Evolutionary conservation across 2,329 filamentous ascomycete species (phyloP).

Genomic region (Pseudogymnoascus sp.): DNA sequence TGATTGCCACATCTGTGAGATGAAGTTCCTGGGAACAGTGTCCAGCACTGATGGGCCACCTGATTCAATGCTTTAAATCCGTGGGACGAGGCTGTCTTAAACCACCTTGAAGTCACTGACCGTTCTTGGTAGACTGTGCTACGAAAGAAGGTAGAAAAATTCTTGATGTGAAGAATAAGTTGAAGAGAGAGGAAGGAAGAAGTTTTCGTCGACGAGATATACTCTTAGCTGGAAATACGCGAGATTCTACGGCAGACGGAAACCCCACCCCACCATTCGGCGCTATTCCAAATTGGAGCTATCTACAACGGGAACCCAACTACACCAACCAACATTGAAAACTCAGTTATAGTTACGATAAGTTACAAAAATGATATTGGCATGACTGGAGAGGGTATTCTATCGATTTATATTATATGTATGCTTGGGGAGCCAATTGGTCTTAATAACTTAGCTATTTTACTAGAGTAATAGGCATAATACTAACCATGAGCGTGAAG

Average conservation of each 20-base stretch:
- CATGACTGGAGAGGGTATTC: background rate
- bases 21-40: background rate
- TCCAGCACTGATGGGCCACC: slow-evolving; percentile 7
- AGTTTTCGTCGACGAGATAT: slow-evolving; percentile 6
- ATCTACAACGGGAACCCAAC: background rate
- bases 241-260: slow-evolving; percentile 6
- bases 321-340: background rate
- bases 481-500: background rate
- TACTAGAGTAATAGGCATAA: background rate
- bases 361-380: background rate
- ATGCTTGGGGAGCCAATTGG: background rate
- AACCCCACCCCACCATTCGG: background rate
- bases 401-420: background rate
- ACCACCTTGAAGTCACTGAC: background rate
- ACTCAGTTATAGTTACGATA: background rate
- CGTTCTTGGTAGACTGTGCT: slow-evolving; percentile 7
- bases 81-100: slow-evolving; percentile 1
- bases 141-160: slow-evolving; percentile 6
- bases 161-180: slow-evolving; percentile 5
- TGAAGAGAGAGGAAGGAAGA: background rate
- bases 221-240: slow-evolving; percentile 6
- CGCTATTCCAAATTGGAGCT: slow-evolving; percentile 6
- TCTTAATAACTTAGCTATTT: background rate
- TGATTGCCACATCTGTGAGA: background rate
- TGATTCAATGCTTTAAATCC: slow-evolving; percentile 6